Evolutionary conservation across 768 basidiomycete species (phyloP), one percentile per base, ranked within the genome.

Genomic region (Lyophyllum shimeji): DNA sequence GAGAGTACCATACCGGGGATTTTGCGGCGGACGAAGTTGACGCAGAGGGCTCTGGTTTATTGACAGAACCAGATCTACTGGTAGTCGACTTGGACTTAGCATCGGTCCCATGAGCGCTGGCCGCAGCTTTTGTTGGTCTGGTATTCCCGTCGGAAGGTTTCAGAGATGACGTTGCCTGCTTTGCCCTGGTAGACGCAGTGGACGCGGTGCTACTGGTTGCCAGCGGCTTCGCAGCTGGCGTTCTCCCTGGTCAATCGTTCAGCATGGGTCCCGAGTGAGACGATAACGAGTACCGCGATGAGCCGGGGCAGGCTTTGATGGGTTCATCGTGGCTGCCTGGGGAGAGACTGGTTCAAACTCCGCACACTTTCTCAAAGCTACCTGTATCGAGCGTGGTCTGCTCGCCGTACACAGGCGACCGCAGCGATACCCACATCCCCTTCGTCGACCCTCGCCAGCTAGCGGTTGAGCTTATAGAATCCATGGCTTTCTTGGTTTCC

Each of bases 401-500:
- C 60, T 59, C 60, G 57, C 53, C 57, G 55, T 55, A 39, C 58
- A 27, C 42, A 31, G 43, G 55, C 52, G 46, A 29, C 15, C 46
- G 21, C 40, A 50, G 47, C 55, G 60, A 56, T 49, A 56, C 49
- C 42, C 24, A 11, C n/a, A n/a, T n/a, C 48, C 31, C 49, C 34
- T 45, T 49, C 21, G 5, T 46, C 52, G 13, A 23, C 46, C 33
- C 27, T 53, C 51, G 53, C 56, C 48, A 50, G 63, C 55, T 40
- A 59, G 55, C 47, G 17, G 21, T 50, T 21, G 39, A 52, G 18
- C 15, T 5, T 24, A n/a, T n/a, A n/a, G n/a, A 17, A 34, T 18
- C 63, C 65, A 91, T 91, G 90, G 85, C 85, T 59, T 74, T 87
- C 64, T 66, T 90, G 63, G 64, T 78, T 46, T 73, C 76, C 52